Conservation (phyloP, 352 stramenopile genomes). For the Pythium plurisporium region DNA sequence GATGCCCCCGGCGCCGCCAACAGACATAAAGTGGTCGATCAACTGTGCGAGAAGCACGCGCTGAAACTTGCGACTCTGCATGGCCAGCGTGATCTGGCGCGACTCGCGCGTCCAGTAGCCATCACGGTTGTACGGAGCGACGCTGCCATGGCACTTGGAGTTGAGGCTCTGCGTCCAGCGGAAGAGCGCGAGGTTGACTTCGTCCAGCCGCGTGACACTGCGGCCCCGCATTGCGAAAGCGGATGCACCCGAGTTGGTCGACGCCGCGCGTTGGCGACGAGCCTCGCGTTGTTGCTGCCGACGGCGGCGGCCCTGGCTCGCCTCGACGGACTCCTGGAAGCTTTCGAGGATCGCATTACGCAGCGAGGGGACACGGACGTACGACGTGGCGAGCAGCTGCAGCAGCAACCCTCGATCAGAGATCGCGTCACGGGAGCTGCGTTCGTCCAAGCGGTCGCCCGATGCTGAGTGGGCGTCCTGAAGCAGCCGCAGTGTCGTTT, state of each 20-base stretch:
- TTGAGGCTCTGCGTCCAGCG: slow-evolving; percentile 49
- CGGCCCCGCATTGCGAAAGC: slow-evolving; percentile 13
- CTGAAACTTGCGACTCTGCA: slow-evolving; percentile 16
- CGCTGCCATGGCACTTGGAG: slow-evolving; percentile 42
- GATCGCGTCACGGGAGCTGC: slow-evolving; percentile 1
- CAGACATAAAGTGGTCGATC: slow-evolving; percentile 46
- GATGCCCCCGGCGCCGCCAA: slow-evolving; percentile 32
- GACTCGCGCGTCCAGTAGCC: slow-evolving; percentile 43
- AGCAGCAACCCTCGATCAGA: slow-evolving; percentile 25
- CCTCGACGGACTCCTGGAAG: slow-evolving; percentile 31
- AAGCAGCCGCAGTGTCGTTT: slow-evolving; percentile 48
- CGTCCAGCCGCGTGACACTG: slow-evolving; percentile 34
- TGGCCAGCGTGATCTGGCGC: slow-evolving; percentile 22
- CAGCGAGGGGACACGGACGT: slow-evolving; percentile 49
- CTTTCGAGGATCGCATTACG: slow-evolving; percentile 44
- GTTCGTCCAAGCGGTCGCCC: slow-evolving; percentile 17
- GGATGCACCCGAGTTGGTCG: background rate
- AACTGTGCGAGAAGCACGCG: slow-evolving; percentile 40
- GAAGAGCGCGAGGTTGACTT: slow-evolving; percentile 48
- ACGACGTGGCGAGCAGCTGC: slow-evolving; percentile 47
- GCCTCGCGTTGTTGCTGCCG: slow-evolving; percentile 8
- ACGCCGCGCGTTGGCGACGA: background rate
- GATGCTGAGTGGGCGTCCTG: slow-evolving; percentile 32
- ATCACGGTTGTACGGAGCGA: slow-evolving; percentile 40
- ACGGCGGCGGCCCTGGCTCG: slow-evolving; percentile 2